Evolutionary conservation across 108 stramenopile species (phyloP), one percentile per base, ranked within the genome.

Genomic region (Nitzschia inconspicua): DNA sequence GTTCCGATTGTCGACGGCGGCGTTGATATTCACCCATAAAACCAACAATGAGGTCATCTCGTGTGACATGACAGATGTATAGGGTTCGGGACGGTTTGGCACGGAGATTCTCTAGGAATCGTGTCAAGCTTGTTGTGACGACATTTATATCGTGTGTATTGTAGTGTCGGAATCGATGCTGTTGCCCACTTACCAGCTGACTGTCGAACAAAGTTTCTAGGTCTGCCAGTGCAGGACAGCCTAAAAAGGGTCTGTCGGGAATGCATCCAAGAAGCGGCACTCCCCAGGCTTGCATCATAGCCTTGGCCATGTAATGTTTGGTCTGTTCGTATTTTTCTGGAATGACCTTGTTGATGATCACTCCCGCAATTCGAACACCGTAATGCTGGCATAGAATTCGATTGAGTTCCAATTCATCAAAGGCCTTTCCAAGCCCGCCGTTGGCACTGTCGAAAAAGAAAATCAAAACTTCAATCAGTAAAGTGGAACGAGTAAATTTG

Each of bases 331-430:
- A 83, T 66, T 94, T 94, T 46, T 91, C 91, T 5, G 78, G 89
- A n/a, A 80, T 60, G n/a, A 96, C 97, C 66, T 98, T 97, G 74
- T 98, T 98, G 54, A 98, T 79, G 24, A 98, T 75, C 6, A 98
- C 95, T 20, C 96, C 97, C 3, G 89, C 83, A 37, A 98, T 80
- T 2, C 70, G 73, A 0, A 97, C 97, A 65, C 91, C 80, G 62
- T 90, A 65, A 10, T 89, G 66, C 52, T 91, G 58, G 63, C 95
- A 97, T 36, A 97, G 60, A 35, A 81, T 74, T 24, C 88, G 84
- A 72, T 98, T 98, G 46, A 98, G 74, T 63, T 90, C 84, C 47
- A 98, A 80, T 67, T 96, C 93, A 69, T 98, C 97, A 79, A 94
- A 97, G 5, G 95, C 91, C 54, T 79, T 81, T 23, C 91, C 97